These are phyloP conservation scores for Fusarium sp. DNA, from an alignment of 2,329 filamentous ascomycete species.

Conservation along the genomic window DNA sequence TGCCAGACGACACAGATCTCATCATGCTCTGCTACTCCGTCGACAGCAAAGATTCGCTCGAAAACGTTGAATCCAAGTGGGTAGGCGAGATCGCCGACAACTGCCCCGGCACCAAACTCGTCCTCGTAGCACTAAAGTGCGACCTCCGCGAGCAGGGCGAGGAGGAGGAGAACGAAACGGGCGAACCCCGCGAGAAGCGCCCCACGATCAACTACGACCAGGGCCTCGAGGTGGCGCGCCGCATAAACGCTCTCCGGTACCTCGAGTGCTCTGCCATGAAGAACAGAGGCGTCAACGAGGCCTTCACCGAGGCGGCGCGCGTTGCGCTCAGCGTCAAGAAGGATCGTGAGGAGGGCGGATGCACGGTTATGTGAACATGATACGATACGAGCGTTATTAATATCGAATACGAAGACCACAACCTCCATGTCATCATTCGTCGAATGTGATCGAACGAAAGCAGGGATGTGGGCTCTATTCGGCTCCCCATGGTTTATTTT, in stretches of 20 bases:
- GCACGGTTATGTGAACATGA: slow-evolving; percentile 63
- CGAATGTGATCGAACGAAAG: slow-evolving; percentile 2
- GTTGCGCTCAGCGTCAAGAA: slow-evolving; percentile 82
- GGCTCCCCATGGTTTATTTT: slow-evolving; percentile 10
- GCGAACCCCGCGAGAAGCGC: slow-evolving; percentile 64
- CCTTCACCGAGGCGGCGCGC: slow-evolving; percentile 95
- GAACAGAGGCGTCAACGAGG: slow-evolving; percentile 97
- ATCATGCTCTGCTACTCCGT: slow-evolving; percentile 99
- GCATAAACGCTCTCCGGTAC: slow-evolving; percentile 92
- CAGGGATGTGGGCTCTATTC: slow-evolving; percentile 6
- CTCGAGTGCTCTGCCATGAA: slow-evolving; percentile 98
- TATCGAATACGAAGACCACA: slow-evolving; percentile 26
- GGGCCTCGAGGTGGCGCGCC: slow-evolving; percentile 87
- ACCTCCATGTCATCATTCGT: no score
- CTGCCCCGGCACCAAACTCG: slow-evolving; percentile 92
- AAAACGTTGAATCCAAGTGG: slow-evolving; percentile 99
- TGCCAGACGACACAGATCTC: slow-evolving; percentile 82
- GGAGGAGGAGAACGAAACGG: slow-evolving; percentile 68
- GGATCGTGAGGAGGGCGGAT: slow-evolving; percentile 69
- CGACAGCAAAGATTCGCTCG: slow-evolving; percentile 93
- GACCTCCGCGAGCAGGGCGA: slow-evolving; percentile 84
- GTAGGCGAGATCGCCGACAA: slow-evolving; percentile 98
- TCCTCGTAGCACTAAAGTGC: slow-evolving; percentile 95
- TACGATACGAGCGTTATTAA: slow-evolving; percentile 26
- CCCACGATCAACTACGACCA: slow-evolving; percentile 89